Conservation (phyloP, 2,329 filamentous ascomycete species). For the Fusarium nelsonii region DNA sequence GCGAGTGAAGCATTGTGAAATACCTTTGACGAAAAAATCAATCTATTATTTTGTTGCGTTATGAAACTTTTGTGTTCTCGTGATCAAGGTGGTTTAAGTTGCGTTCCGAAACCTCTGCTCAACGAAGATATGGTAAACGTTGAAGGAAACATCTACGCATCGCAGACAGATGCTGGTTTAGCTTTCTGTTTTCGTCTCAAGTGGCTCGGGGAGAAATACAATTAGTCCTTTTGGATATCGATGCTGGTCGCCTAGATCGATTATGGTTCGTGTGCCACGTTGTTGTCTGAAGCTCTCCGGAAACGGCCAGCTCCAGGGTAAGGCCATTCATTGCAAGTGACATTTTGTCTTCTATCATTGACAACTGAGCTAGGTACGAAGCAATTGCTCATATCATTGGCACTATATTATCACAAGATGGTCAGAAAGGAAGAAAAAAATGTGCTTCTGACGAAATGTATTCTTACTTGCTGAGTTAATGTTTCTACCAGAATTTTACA, state of each 20-base stretch:
- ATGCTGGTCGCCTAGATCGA: not conserved
- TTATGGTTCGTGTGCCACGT: not conserved
- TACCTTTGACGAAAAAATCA: constrained; percentile 28
- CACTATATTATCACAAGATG: not conserved
- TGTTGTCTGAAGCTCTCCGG: not conserved
- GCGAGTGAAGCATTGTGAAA: constrained; percentile 30
- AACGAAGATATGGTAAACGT: not conserved
- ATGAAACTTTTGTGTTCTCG: not conserved
- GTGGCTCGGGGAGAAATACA: not conserved
- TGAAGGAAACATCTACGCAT: not conserved
- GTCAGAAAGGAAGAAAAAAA: not conserved
- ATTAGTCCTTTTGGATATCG: not conserved
- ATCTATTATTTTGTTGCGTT: constrained; percentile 28
- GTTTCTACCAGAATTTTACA: no score
- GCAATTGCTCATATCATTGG: not conserved
- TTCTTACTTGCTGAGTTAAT: not conserved
- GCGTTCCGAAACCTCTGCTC: not conserved
- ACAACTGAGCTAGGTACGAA: no score
- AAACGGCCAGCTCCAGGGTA: constrained; percentile 16
- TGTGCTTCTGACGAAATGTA: not conserved
- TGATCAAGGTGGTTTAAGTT: not conserved
- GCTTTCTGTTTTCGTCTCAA: not conserved
- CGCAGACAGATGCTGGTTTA: no score
- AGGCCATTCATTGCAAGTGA: not conserved
- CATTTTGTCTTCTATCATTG: not conserved